phyloP scores from a whole-genome alignment of 805 yeast genomes.

The Hanseniaspora guilliermondii region DNA sequence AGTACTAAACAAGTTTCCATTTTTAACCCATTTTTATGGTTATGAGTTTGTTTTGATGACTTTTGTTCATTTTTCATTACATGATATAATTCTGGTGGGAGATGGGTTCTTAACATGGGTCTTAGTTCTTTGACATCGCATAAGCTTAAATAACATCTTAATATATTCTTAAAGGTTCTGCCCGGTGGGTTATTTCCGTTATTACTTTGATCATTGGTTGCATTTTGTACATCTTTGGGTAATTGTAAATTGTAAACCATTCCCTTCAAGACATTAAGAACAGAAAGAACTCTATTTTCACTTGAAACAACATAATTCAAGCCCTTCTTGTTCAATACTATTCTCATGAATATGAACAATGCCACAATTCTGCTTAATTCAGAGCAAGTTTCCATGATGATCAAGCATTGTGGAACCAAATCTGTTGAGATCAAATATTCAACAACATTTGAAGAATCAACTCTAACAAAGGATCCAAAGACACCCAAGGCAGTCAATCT shows the following conservation, averaged over 20 bases:
- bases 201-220: background rate
- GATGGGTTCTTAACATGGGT: constrained; percentile 63
- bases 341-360: constrained; percentile 87
- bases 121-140: constrained; percentile 86
- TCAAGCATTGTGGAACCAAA: constrained; percentile 84
- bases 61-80: constrained; percentile 27
- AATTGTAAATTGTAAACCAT: constrained; percentile 75
- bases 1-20: constrained; percentile 35
- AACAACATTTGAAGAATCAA: constrained; percentile 90
- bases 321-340: constrained; percentile 83
- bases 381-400: constrained; percentile 90
- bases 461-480: constrained; percentile 90
- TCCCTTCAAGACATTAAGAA: constrained; percentile 67
- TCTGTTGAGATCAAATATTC: constrained; percentile 87
- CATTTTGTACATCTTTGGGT: constrained; percentile 17
- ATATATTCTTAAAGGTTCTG: constrained; percentile 29
- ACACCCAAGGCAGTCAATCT: constrained; percentile 90
- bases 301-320: constrained; percentile 88
- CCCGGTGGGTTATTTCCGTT: background rate
- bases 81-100: constrained; percentile 80
- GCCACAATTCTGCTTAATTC: constrained; percentile 94
- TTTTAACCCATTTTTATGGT: background rate
- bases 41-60: background rate
- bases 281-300: constrained; percentile 87
- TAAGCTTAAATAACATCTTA: constrained; percentile 80